Conservation (phyloP, 1,139 yeast species). For the Suhomyces coccinellae region DNA sequence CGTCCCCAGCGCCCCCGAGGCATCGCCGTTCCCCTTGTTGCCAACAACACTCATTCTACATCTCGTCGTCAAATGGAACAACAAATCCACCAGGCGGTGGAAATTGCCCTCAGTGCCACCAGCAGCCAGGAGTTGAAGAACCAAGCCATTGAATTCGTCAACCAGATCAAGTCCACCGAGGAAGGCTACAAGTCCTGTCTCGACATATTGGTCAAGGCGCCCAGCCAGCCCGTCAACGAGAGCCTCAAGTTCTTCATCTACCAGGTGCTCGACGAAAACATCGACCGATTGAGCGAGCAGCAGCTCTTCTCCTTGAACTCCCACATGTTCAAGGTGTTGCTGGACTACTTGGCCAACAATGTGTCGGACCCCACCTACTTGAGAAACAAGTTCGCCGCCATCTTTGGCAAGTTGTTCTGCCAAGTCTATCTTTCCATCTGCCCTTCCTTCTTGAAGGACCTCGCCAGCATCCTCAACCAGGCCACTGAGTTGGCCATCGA, state of each 20-base stretch:
- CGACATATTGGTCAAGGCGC: constrained; percentile 48
- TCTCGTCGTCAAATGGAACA: constrained; percentile 54
- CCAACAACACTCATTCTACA: constrained; percentile 1
- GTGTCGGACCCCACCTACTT: constrained; percentile 59
- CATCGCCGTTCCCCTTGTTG: background rate
- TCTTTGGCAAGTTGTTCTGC: constrained; percentile 71
- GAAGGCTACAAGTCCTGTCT: constrained; percentile 83
- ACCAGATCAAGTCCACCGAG: constrained; percentile 69
- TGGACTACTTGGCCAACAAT: constrained; percentile 28
- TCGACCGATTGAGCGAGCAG: constrained; percentile 46
- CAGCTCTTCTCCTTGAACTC: constrained; percentile 48
- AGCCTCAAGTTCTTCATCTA: constrained; percentile 73
- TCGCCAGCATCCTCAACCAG: constrained; percentile 42
- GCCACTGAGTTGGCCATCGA: constrained; percentile 60
- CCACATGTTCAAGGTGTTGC: constrained; percentile 41
- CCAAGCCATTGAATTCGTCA: constrained; percentile 83
- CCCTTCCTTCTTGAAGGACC: constrained; percentile 67
- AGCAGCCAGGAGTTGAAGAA: constrained; percentile 67
- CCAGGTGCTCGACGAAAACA: constrained; percentile 74
- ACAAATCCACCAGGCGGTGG: constrained; percentile 92
- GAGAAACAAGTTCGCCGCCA: constrained; percentile 76
- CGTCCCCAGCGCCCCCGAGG: background rate
- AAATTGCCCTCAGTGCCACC: constrained; percentile 80
- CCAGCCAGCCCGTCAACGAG: constrained; percentile 37
- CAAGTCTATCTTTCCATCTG: constrained; percentile 62